Evolutionary conservation across 2,329 filamentous ascomycete species (phyloP).

Genomic region (Microdochium bolleyi): DNA sequence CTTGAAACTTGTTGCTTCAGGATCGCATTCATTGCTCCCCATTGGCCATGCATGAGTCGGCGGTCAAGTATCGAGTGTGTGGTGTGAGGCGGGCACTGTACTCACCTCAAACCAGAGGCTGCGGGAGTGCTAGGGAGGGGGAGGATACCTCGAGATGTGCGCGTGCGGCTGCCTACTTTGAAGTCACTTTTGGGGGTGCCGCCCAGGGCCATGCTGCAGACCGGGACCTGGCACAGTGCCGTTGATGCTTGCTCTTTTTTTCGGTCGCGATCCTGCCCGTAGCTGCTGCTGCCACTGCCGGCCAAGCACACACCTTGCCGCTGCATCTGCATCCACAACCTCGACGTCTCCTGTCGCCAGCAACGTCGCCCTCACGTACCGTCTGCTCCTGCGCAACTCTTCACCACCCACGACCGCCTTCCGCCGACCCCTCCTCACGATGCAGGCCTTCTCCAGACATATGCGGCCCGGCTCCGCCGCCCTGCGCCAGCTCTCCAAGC

Average conservation of each 20-base stretch:
- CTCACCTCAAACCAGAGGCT: not conserved
- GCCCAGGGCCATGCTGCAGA: not conserved
- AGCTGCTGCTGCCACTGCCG: not conserved
- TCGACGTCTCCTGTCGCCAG: not conserved
- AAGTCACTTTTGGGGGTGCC: not conserved
- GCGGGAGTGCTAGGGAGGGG: not conserved
- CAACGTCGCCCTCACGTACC: not conserved
- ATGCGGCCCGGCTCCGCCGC: conserved; percentile 58
- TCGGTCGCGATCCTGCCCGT: not conserved
- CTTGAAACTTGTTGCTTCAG: no score
- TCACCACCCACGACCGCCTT: not conserved
- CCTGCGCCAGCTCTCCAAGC: conserved; percentile 56
- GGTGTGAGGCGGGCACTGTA: not conserved
- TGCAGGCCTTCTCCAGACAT: conserved; percentile 81
- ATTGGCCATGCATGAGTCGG: no score
- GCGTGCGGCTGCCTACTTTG: no score
- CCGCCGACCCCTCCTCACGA: conserved; percentile 34
- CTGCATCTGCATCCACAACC: not conserved
- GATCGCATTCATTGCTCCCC: no score
- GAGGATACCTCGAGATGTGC: not conserved
- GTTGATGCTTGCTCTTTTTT: not conserved
- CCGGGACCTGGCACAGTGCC: not conserved
- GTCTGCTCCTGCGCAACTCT: conserved; percentile 1
- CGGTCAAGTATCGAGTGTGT: not conserved
- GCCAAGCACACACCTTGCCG: not conserved